Evolutionary conservation across 2,329 filamentous ascomycete genomes (phyloP), one percentile per base, ranked within the genome.

Genomic region (Colletotrichum australisinense): DNA sequence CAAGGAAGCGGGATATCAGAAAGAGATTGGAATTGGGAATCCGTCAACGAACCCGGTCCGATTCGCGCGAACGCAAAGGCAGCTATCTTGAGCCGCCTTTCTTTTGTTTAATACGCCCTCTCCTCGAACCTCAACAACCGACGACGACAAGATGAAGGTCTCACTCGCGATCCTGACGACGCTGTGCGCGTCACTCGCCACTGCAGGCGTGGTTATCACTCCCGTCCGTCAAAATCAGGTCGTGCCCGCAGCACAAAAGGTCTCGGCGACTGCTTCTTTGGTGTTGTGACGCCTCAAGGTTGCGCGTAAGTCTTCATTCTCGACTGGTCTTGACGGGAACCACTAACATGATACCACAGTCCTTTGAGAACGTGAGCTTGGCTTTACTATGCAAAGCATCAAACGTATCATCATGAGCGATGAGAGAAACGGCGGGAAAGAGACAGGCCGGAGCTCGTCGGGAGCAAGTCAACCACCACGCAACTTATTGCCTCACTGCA

Each of bases 171-270:
- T 85, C 22, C 72, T 87, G 70, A 73, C 88, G 58, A 85, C 85
- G 67, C 80, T 85, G 32, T 83, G 83, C 77, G 81, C 83, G 63
- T 86, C 87, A 3, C 78, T 88, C 63, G 87, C 79, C 77, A 85
- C 81, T 75, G 89, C 89, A 32, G 88, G 86, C 68, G 84, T 91
- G 62, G 87, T 91, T 78, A 86, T 88, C 78, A 89, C 87, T 4
- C 89, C 89, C 63, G 85, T 91, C 75, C 81, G 79, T 55, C 72
- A 78, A 26, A 81, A 90, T 74, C 88, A 90, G 79, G 82, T 90
- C 42, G 86, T 91, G n/a, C 77, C 82, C 32, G 76, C 79, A 22
- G 67, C 60, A 19, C 35, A 67, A 12, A 49, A 24, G 35, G 53
- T 62, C 4, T 46, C 77, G 2, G 84, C 32, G 89, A 91, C 78